These are phyloP conservation scores for Pleurotus djamor DNA, from an alignment of 768 basidiomycete species.

Conservation along the genomic window DNA sequence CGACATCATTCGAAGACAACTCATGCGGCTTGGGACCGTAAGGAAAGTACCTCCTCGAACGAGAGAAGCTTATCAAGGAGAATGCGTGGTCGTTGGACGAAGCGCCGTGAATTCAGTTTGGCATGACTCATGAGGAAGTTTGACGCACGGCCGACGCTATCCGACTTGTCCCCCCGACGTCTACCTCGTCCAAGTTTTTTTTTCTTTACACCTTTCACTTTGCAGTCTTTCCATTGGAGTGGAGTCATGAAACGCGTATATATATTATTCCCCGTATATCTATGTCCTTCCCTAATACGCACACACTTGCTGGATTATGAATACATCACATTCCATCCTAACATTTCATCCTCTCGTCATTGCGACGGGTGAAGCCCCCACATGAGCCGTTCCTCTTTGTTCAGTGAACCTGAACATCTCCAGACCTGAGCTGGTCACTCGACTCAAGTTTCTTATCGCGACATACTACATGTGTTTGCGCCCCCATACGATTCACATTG, in stretches of 20 bases:
- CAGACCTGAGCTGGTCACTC: not conserved
- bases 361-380: not conserved
- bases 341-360: not conserved
- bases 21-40: not conserved
- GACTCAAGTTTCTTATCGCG: not conserved
- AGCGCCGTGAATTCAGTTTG: conserved; percentile 2
- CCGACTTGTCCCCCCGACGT: no score
- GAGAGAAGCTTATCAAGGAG: conserved; percentile 79
- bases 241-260: no score
- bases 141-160: no score
- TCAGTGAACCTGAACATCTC: no score
- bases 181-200: no score
- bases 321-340: no score
- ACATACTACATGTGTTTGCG: not conserved
- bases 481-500: not conserved
- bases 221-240: no score
- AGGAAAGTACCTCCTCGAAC: conserved; percentile 83
- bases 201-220: no score
- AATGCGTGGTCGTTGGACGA: conserved; percentile 74
- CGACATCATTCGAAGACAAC: not conserved
- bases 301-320: no score
- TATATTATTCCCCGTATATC: no score
- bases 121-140: no score
- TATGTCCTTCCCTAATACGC: no score
- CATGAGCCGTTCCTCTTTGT: not conserved